phyloP scores from a whole-genome alignment of 805 yeast species.

The Ogataea ganodermae region DNA sequence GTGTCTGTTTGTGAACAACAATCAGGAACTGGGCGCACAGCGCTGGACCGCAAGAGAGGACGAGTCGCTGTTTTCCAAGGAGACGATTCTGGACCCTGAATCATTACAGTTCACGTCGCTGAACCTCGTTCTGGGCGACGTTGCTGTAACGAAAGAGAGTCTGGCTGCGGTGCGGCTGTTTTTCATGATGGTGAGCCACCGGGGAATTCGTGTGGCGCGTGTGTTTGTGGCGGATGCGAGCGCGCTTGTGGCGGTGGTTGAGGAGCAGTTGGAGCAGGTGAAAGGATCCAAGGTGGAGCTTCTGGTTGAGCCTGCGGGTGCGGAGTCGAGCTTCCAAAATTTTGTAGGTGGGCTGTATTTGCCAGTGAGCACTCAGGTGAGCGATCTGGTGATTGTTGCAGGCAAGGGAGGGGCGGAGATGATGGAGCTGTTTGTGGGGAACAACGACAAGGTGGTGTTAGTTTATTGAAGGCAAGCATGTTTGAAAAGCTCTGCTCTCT shows the following conservation, averaged over 20 bases:
- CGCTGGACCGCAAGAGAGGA: not conserved
- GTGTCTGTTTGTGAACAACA: constrained; percentile 32
- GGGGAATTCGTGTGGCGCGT: constrained; percentile 7
- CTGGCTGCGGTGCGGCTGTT: constrained; percentile 10
- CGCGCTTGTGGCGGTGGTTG: constrained; percentile 4
- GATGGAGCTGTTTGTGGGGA: constrained; percentile 6
- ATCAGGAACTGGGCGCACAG: constrained; percentile 17
- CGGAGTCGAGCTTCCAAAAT: not conserved
- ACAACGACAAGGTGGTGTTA: constrained; percentile 10
- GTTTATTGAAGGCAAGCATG: constrained; percentile 1
- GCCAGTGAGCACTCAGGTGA: constrained; percentile 5
- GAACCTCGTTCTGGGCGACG: constrained; percentile 7
- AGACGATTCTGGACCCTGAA: constrained; percentile 10
- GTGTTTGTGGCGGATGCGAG: constrained; percentile 6
- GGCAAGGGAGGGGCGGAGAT: not conserved
- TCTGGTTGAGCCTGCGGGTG: not conserved
- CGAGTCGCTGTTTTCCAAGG: constrained; percentile 10
- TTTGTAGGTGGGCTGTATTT: not conserved
- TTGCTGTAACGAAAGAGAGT: not conserved
- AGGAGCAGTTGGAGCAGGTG: constrained; percentile 3
- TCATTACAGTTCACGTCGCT: constrained; percentile 9
- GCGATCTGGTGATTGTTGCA: constrained; percentile 8
- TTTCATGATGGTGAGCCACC: constrained; percentile 10
- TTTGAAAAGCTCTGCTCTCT: too few species aligned
- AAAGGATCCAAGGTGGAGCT: not conserved